Evolutionary conservation across 2,329 filamentous ascomycete genomes (phyloP), one percentile per base, ranked within the genome.

Genomic region (Colletotrichum chlorophyti): DNA sequence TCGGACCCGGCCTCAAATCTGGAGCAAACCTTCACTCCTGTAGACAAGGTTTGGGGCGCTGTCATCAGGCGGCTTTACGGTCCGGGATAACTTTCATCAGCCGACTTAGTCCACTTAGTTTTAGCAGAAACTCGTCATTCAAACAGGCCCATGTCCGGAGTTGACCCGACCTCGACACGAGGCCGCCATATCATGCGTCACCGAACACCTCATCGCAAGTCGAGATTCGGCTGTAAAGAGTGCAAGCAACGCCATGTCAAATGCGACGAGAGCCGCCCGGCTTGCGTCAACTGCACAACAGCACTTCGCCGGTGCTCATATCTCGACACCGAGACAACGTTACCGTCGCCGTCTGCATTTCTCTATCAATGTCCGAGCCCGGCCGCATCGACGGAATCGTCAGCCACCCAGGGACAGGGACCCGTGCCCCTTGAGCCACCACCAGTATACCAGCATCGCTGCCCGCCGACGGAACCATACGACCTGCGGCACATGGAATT

Each of bases 231-330:
- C 37, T 77, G 74, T 60, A 68, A 62, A 49, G 72, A 74, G 60
- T 77, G 74, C 65, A 77, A 76, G 63, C 63, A 72, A 14, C 68
- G 74, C 2, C 74, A 76, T 29, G 75, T 75, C 45, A 75, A 75
- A 27, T 79, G 77, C 65, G 77, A 79, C 54, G 76, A 79, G 64
- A 68, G 58, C 6, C 70, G 70, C 2, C 77, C 77, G 1, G 57
- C 68, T 3, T 79, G 77, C 61, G 69, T 68, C 40, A 76, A 77
- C 53, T 79, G 77, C 60, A 64, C 68, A 15, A 70, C 72, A 31
- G 71, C 71, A 21, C 69, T 74, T 43, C 67, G 73, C 2, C 52
- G 58, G 2, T 79, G 77, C 52, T 71, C 71, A 0, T 79, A 55
- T 11, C 51, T 60, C 17, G 50, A 47, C 19, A 42, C 48, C 7